These are phyloP conservation scores for Pythium aquatile DNA, from an alignment of 352 stramenopile species.

Conservation along the genomic window DNA sequence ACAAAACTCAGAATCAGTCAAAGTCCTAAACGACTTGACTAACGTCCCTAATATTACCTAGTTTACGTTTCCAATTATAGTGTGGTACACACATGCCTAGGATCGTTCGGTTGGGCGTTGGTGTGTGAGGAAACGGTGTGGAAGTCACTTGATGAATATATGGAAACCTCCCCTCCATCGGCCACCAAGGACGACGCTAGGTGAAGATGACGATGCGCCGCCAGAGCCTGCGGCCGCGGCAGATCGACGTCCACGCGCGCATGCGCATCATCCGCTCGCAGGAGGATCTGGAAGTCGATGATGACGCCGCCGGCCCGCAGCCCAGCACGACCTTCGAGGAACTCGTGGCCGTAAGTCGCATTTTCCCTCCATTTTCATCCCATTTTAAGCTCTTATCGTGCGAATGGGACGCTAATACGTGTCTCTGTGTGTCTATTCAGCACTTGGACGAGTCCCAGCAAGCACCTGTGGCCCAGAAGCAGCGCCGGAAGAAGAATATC, in stretches of 20 bases:
- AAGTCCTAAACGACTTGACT: too few relatives aligned
- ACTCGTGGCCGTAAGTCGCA: conserved; percentile 55
- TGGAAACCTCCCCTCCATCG: not conserved
- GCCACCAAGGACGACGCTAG: not conserved
- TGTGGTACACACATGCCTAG: too few relatives aligned
- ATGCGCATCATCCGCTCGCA: conserved; percentile 84
- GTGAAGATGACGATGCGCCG: conserved; percentile 49
- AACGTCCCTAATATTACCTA: too few relatives aligned
- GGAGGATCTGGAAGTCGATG: conserved; percentile 73
- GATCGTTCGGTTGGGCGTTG: too few relatives aligned
- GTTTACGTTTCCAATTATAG: too few relatives aligned
- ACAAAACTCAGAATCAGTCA: too few relatives aligned
- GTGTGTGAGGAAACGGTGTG: too few relatives aligned
- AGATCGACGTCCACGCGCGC: conserved; percentile 86
- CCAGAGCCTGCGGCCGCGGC: conserved; percentile 80
- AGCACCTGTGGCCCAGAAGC: conserved; percentile 37
- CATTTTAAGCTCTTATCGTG: not conserved
- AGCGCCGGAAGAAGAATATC: conserved; percentile 81
- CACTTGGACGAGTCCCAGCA: conserved; percentile 57
- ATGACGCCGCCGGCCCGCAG: conserved; percentile 40
- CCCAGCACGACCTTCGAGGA: conserved; percentile 66
- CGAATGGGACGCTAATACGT: not conserved
- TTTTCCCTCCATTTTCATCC: not conserved
- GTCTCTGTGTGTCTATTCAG: conserved; percentile 27
- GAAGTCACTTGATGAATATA: conserved; percentile 13